Evolutionary conservation across 2,329 filamentous ascomycete genomes (phyloP).

Genomic region (Trichoderma endophyticum): DNA sequence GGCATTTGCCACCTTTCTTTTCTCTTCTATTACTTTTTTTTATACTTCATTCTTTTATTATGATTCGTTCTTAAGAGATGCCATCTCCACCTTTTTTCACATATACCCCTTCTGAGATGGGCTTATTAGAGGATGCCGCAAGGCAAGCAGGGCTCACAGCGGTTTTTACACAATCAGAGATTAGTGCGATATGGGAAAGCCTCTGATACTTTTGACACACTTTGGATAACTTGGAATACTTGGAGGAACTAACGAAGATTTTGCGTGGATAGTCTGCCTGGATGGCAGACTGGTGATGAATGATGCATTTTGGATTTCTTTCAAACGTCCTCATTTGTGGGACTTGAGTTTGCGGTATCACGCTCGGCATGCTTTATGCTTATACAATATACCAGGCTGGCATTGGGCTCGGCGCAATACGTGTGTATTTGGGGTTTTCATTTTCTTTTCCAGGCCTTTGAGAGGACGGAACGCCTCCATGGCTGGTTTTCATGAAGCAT

Average conservation of each 20-base stretch:
- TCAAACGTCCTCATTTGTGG: not conserved
- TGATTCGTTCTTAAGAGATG: constrained; percentile 28
- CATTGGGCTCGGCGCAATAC: constrained; percentile 19
- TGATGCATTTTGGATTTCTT: constrained; percentile 7
- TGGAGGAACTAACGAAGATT: not conserved
- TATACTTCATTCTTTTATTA: constrained; percentile 24
- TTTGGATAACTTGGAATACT: constrained; percentile 19
- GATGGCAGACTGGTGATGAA: constrained; percentile 17
- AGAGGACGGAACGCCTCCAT: constrained; percentile 3
- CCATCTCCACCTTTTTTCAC: constrained; percentile 18
- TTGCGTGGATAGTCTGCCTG: constrained; percentile 7
- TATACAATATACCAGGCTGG: constrained; percentile 22
- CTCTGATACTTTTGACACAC: constrained; percentile 21
- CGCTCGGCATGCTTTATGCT: constrained; percentile 16
- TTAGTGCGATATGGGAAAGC: constrained; percentile 32
- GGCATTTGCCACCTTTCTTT: constrained; percentile 17
- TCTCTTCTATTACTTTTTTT: constrained; percentile 25
- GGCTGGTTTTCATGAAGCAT: constrained; percentile 11
- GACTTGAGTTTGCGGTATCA: not conserved
- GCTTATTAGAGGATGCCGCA: constrained; percentile 40
- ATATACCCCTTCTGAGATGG: constrained; percentile 35
- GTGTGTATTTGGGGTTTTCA: constrained; percentile 8
- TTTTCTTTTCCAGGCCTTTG: not conserved
- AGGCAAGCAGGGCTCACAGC: constrained; percentile 31
- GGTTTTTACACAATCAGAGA: constrained; percentile 16